These are phyloP conservation scores for Termitomyces sp. DNA, from an alignment of 768 basidiomycete species.

Conservation along the genomic window DNA sequence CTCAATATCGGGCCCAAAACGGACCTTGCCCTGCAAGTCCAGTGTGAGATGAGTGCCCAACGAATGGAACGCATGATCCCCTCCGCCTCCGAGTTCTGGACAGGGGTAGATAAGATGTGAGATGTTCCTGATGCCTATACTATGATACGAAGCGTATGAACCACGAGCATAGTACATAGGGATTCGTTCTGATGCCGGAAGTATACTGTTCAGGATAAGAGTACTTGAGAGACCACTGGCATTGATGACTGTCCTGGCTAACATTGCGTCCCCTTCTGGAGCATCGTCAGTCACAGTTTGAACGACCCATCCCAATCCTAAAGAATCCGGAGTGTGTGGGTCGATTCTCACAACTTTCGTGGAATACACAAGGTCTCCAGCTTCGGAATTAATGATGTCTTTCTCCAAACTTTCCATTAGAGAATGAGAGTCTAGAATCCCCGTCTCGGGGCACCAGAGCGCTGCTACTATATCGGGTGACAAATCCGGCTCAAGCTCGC, in stretches of 20 bases:
- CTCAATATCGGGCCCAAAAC: slow-evolving; percentile 92
- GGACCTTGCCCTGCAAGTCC: slow-evolving; percentile 76
- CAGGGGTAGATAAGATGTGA: slow-evolving; percentile 88
- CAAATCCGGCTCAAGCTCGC: slow-evolving; percentile 80
- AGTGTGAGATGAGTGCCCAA: slow-evolving; percentile 91
- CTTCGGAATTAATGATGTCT: slow-evolving; percentile 69
- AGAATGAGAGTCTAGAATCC: slow-evolving; percentile 84
- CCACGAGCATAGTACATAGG: slow-evolving; percentile 80
- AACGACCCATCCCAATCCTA: slow-evolving; percentile 78
- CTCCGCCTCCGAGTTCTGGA: slow-evolving; percentile 51
- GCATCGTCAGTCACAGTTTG: slow-evolving; percentile 60
- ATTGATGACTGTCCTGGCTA: slow-evolving; percentile 76
- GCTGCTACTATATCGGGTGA: slow-evolving; percentile 63
- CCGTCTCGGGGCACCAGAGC: slow-evolving; percentile 80
- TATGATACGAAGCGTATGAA: slow-evolving; percentile 84
- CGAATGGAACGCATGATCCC: slow-evolving; percentile 66
- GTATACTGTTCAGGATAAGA: slow-evolving; percentile 65
- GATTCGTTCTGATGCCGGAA: slow-evolving; percentile 49
- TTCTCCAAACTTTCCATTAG: slow-evolving; percentile 80
- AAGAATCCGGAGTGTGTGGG: slow-evolving; percentile 33
- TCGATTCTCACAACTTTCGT: slow-evolving; percentile 88
- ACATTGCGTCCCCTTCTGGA: slow-evolving; percentile 49
- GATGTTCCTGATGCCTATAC: slow-evolving; percentile 64
- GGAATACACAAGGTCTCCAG: slow-evolving; percentile 65
- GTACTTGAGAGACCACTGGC: slow-evolving; percentile 71